Conservation (phyloP, 352 stramenopile genomes). For the Globisporangium orthogonon region DNA sequence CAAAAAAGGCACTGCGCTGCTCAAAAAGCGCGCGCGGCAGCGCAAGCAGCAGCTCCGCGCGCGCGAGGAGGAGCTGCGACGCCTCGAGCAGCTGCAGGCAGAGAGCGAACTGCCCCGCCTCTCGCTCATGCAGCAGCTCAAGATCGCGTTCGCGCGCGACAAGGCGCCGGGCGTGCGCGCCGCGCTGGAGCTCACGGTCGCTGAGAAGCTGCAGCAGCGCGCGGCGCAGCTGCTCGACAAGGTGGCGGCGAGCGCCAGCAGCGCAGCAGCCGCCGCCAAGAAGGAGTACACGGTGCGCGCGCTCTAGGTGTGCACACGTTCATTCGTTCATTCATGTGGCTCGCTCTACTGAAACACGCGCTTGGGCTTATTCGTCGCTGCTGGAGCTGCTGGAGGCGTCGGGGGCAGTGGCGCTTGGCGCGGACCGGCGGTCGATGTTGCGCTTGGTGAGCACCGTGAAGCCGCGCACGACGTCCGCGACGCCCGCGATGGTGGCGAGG, state of each 20-base stretch:
- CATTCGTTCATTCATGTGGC: constrained; percentile 2
- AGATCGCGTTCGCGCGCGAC: constrained; percentile 37
- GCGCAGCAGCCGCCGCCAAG: constrained; percentile 35
- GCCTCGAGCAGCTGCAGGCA: constrained; percentile 33
- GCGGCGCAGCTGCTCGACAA: constrained; percentile 36
- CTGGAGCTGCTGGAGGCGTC: not conserved
- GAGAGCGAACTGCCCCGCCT: constrained; percentile 29
- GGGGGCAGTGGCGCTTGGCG: constrained; percentile 14
- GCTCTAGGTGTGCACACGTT: constrained; percentile 19
- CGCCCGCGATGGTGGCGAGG: constrained; percentile 48
- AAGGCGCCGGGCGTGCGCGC: constrained; percentile 45
- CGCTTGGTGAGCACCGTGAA: constrained; percentile 76
- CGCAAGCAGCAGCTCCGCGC: constrained; percentile 45
- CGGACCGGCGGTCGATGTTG: constrained; percentile 59
- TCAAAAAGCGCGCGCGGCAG: constrained; percentile 29
- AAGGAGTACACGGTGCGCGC: constrained; percentile 65
- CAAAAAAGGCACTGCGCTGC: constrained; percentile 37
- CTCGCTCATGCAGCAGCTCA: constrained; percentile 39
- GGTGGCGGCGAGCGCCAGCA: constrained; percentile 27
- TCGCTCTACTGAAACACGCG: constrained; percentile 15
- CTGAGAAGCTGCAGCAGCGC: constrained; percentile 34
- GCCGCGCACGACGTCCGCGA: constrained; percentile 74
- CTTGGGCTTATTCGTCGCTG: constrained; percentile 21
- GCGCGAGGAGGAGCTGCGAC: constrained; percentile 41
- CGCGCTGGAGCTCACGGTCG: constrained; percentile 44